Evolutionary conservation across 345 rosid species (phyloP), one percentile per base, ranked within the genome.

Genomic region (Eucalyptus decipiens): DNA sequence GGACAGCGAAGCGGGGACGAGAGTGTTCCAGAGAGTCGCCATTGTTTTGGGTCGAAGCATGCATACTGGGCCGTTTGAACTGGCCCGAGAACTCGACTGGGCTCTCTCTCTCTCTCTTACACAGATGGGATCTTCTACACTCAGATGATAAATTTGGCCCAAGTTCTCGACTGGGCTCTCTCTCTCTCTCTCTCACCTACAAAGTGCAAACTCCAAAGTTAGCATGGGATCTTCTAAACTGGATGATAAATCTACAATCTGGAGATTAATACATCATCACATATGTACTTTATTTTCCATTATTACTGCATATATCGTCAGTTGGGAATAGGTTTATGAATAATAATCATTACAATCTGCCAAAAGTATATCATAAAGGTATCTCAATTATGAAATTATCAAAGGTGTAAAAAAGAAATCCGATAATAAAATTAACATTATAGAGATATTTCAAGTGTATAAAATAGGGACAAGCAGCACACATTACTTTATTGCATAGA

Each of bases 281-380:
- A 30, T 12, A 13, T 12, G 32, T 30, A 60, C 15, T 62, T 62
- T 32, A 16, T 16, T 17, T 32, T 67, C 42, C 4, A 0, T 32
- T 32, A 67, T 32, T 32, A 67, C 12, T 17, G 3, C 42, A 67
- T 67, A 8, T 67, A 32, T 67, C 4, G 4, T 17, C 2, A 17
- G 4, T 32, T 8, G 37, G 34, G 12, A 1, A 67, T 19, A 67
- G 6, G 2, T n/a, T 32, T 32, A n/a, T n/a, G 37, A n/a, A 7
- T 6, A 67, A 67, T 32, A 67, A 67, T 17, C 8, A 8, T 10
- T 32, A 32, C 42, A 17, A 8, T 16, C 0, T 2, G 6, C 2
- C 40, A 16, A 15, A 4, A 67, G 1, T 9, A 56, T 56, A 0
- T 67, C 1, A 67, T 4, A 2, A 9, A 18, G 12, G 7, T 8